These are phyloP conservation scores for Trypanosoma grayi DNA, from an alignment of 208 protist genomes.

Conservation along the genomic window DNA sequence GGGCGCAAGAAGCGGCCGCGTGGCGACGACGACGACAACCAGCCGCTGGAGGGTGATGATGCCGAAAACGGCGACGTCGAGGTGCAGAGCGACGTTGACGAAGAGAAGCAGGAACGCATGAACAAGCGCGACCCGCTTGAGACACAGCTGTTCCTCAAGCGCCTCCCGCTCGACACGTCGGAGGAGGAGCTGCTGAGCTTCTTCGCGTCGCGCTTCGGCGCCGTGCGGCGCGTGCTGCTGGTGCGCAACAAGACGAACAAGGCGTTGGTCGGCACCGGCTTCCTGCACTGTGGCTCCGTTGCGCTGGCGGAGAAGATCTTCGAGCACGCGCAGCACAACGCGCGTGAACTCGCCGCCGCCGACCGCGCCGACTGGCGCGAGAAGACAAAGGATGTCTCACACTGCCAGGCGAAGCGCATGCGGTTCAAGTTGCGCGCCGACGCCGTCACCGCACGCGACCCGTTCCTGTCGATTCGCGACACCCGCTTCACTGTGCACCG, in stretches of 20 bases:
- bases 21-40: not conserved
- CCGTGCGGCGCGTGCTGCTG: slow-evolving; percentile 78
- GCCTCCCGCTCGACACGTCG: slow-evolving; percentile 79
- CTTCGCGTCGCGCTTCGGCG: slow-evolving; percentile 72
- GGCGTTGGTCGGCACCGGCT: slow-evolving; percentile 76
- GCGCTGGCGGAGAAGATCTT: slow-evolving; percentile 77
- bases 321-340: slow-evolving; percentile 81
- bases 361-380: slow-evolving; percentile 61
- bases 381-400: slow-evolving; percentile 74
- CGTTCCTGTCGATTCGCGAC: slow-evolving; percentile 82
- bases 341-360: slow-evolving; percentile 71
- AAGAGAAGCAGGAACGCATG: slow-evolving; percentile 84
- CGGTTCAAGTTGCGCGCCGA: slow-evolving; percentile 75
- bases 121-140: slow-evolving; percentile 82
- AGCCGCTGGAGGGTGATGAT: slow-evolving; percentile 32
- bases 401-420: slow-evolving; percentile 77
- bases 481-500: slow-evolving; percentile 82
- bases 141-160: slow-evolving; percentile 88
- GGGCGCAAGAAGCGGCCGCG: slow-evolving; percentile 44
- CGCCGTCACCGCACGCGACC: slow-evolving; percentile 62
- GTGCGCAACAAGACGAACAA: slow-evolving; percentile 73
- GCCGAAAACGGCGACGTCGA: slow-evolving; percentile 45
- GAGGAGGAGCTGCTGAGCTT: slow-evolving; percentile 78
- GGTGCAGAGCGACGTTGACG: slow-evolving; percentile 90
- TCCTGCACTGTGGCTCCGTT: slow-evolving; percentile 78